Evolutionary conservation across 306 rosid species (phyloP).

Genomic region (Trifolium subterraneum): DNA sequence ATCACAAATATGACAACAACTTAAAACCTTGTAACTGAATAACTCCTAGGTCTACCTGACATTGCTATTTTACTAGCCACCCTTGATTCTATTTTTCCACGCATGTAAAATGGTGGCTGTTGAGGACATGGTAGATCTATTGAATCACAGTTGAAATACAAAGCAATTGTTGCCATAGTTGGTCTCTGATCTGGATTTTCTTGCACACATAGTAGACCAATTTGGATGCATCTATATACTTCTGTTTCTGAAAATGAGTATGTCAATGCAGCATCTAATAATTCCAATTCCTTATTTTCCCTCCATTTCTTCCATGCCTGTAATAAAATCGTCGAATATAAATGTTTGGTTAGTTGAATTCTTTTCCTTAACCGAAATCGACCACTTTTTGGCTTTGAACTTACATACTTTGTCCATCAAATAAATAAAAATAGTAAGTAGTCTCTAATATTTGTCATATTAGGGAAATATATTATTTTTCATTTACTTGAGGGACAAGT

Average conservation of each 20-base stretch:
- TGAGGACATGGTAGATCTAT: slow-evolving; percentile 36
- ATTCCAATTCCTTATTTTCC: slow-evolving; percentile 16
- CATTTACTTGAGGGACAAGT: not conserved
- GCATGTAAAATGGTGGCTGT: slow-evolving; percentile 41
- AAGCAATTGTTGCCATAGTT: slow-evolving; percentile 41
- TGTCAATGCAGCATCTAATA: slow-evolving; percentile 38
- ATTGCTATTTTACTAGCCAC: not conserved
- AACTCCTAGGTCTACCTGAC: not conserved
- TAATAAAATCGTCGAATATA: slow-evolving; percentile 12
- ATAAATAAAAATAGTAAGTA: too few species aligned
- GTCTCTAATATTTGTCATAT: too few species aligned
- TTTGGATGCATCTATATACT: slow-evolving; percentile 34
- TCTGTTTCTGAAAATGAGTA: slow-evolving; percentile 36
- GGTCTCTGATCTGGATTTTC: slow-evolving; percentile 44
- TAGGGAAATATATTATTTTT: not conserved
- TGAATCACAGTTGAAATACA: slow-evolving; percentile 35
- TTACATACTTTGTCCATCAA: not conserved
- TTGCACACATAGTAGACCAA: slow-evolving; percentile 41
- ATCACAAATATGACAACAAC: not conserved
- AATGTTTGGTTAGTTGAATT: not conserved
- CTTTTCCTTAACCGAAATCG: not conserved
- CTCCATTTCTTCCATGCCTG: slow-evolving; percentile 47
- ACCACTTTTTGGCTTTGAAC: not conserved
- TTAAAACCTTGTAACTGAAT: slow-evolving; percentile 25
- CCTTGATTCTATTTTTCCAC: slow-evolving; percentile 32